Evolutionary conservation across 768 basidiomycete genomes (phyloP).

Genomic region (Phaffia australis): DNA sequence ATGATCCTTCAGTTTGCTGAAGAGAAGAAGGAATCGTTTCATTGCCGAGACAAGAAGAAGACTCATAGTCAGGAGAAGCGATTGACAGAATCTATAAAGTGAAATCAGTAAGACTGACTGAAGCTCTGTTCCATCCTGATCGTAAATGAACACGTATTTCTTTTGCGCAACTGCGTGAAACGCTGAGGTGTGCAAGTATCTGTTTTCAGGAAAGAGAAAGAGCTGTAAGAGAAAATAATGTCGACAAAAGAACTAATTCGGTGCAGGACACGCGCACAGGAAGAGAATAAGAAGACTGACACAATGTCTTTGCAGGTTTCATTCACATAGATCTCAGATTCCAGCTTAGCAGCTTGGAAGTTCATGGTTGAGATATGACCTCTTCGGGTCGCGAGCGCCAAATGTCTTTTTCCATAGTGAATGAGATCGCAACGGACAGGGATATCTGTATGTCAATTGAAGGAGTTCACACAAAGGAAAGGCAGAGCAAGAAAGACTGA

Average conservation of each 20-base stretch:
- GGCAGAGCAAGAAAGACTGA: constrained; percentile 39
- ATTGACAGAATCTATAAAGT: neutral
- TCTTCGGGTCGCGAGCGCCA: constrained; percentile 68
- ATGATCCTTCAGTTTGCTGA: constrained; percentile 39
- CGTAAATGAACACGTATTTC: constrained; percentile 92
- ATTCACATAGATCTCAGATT: constrained; percentile 74
- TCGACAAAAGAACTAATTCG: neutral
- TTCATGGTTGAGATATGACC: constrained; percentile 92
- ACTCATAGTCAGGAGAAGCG: neutral
- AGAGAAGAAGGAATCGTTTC: neutral
- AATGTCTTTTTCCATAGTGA: constrained; percentile 51
- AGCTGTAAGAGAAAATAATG: constrained; percentile 13
- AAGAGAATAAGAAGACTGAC: constrained; percentile 43
- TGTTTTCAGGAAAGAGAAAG: constrained; percentile 34
- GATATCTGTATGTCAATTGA: neutral
- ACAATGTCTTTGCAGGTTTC: constrained; percentile 90
- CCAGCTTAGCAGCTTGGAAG: constrained; percentile 74
- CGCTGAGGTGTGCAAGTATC: constrained; percentile 84
- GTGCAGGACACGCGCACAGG: neutral
- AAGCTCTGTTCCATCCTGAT: constrained; percentile 82
- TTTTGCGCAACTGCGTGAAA: constrained; percentile 93
- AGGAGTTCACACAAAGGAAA: neutral
- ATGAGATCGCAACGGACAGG: neutral
- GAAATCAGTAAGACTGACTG: constrained; percentile 50
- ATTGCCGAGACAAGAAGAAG: neutral